phyloP scores from a whole-genome alignment of 2,329 filamentous ascomycete species.

The Penicillium aurantiogriseum region DNA sequence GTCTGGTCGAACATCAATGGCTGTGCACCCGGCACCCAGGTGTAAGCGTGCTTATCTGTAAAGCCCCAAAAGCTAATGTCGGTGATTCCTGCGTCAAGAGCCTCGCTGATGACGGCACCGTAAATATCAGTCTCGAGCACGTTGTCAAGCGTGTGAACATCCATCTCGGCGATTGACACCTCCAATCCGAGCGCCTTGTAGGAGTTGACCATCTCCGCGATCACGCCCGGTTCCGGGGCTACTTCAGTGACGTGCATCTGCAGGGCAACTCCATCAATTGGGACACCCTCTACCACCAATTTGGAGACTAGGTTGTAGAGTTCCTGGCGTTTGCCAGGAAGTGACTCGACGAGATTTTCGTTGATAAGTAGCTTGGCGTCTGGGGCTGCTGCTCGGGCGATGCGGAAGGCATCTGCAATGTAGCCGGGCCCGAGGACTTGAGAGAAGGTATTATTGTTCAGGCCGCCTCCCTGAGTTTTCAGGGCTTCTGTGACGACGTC shows the following conservation, averaged over 20 bases:
- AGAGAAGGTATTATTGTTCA: no score
- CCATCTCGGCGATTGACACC: neutral
- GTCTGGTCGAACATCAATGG: conserved; percentile 17
- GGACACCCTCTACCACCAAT: neutral
- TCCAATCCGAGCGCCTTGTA: neutral
- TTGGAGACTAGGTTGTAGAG: neutral
- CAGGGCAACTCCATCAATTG: neutral
- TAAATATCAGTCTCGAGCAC: neutral
- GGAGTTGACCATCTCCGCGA: neutral
- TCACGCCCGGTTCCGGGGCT: neutral
- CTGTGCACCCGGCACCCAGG: conserved; percentile 12
- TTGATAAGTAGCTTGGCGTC: conserved; percentile 13
- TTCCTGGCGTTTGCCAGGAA: neutral
- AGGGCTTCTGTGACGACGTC: no score
- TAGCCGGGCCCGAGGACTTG: neutral
- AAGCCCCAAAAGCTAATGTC: conserved; percentile 15
- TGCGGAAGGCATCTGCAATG: conserved; percentile 9
- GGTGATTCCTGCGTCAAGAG: conserved; percentile 9
- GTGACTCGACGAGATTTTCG: conserved; percentile 1
- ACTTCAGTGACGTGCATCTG: neutral
- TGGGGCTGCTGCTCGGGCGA: conserved; percentile 8
- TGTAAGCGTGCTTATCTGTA: conserved; percentile 18
- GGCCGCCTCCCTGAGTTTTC: no score
- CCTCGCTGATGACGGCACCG: conserved; percentile 3
- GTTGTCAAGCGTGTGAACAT: neutral